These are phyloP conservation scores for Rhodofomes roseus DNA, from an alignment of 1,284 basidiomycete genomes.

Conservation along the genomic window DNA sequence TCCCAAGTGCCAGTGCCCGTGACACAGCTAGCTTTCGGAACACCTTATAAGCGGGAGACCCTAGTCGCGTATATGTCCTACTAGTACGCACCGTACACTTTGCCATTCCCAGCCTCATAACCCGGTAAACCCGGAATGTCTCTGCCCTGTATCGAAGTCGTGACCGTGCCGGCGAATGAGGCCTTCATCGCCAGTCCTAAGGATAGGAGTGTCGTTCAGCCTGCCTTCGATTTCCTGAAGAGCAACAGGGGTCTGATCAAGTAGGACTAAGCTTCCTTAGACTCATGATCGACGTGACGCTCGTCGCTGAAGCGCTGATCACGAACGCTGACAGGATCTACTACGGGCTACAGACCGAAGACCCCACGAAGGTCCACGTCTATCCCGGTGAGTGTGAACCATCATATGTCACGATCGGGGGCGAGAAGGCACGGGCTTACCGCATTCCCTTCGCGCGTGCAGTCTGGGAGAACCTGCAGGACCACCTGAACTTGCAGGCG, in stretches of 20 bases:
- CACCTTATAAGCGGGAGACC: not conserved
- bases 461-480: conserved; percentile 20
- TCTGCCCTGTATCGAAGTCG: conserved; percentile 14
- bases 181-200: conserved; percentile 9
- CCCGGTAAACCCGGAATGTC: conserved; percentile 10
- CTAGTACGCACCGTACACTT: not conserved
- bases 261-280: not conserved
- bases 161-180: conserved; percentile 5
- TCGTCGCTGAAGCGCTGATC: not conserved
- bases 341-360: conserved; percentile 18
- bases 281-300: not conserved
- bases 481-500: conserved; percentile 16
- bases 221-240: conserved; percentile 12
- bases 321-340: conserved; percentile 15
- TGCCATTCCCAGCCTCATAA: not conserved
- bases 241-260: conserved; percentile 14
- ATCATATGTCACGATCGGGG: too few species aligned
- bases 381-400: conserved; percentile 16
- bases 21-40: not conserved
- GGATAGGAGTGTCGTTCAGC: conserved; percentile 4
- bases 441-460: not conserved
- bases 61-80: not conserved
- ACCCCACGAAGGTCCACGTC: conserved; percentile 14
- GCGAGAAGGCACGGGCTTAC: not conserved
- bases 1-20: not conserved